These are phyloP conservation scores for Penstemon davidsonii DNA, from an alignment of 257 asterid genomes.

Conservation along the genomic window DNA sequence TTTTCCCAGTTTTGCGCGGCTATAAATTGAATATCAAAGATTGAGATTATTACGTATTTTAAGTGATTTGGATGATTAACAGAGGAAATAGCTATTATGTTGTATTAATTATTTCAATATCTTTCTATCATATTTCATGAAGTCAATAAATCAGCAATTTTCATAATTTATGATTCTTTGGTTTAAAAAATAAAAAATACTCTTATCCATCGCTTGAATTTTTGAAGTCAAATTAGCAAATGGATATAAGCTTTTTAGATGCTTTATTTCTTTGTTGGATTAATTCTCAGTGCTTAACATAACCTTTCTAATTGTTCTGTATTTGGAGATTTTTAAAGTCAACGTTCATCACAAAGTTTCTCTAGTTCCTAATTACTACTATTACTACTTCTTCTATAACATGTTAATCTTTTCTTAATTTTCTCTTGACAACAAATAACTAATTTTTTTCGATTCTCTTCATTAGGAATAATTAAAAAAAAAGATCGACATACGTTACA, in stretches of 20 bases:
- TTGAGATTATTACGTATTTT: not conserved
- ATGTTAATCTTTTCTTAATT: not conserved
- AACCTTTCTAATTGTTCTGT: too few species aligned
- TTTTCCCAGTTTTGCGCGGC: too few species aligned
- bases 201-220: not conserved
- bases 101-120: not conserved
- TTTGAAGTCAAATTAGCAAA: not conserved
- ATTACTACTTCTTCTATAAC: not conserved
- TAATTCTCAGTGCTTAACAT: not conserved
- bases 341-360: not conserved
- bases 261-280: not conserved
- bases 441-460: conserved; percentile 1
- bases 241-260: not conserved
- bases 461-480: not conserved
- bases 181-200: not conserved
- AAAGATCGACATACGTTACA: conserved; percentile 1
- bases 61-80: conserved; percentile 9
- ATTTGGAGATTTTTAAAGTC: too few species aligned
- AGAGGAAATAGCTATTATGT: not conserved
- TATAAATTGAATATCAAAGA: not conserved
- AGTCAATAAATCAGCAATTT: not conserved
- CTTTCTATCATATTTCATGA: conserved; percentile 2
- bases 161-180: not conserved
- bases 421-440: conserved; percentile 26
- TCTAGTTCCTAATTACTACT: not conserved